Percentiles rank a stretch among this genome's conserved stretches.
These are phyloP conservation scores for Arbutus unedo DNA, from an alignment of 148 eudicot species.

Conservation along the genomic window DNA sequence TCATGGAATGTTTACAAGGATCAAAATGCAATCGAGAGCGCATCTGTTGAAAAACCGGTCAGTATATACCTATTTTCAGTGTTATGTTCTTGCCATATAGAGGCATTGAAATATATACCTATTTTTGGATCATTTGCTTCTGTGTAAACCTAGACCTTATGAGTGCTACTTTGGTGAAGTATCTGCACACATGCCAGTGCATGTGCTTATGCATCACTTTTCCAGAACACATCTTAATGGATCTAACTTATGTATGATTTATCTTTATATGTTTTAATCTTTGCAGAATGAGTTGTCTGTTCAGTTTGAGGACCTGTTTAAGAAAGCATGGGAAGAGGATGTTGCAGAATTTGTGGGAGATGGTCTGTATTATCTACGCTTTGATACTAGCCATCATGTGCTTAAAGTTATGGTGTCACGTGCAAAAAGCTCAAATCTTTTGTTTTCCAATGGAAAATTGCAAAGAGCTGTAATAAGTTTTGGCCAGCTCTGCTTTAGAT, in stretches of 20 bases:
- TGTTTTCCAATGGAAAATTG: not conserved
- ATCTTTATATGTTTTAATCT: slow-evolving; percentile 12
- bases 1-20: slow-evolving; percentile 60
- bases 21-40: slow-evolving; percentile 28
- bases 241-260: slow-evolving; percentile 4
- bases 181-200: not conserved
- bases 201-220: not conserved
- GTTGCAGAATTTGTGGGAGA: slow-evolving; percentile 37
- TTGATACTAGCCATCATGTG: not conserved
- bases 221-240: not conserved
- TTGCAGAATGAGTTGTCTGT: slow-evolving; percentile 68
- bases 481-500: not conserved
- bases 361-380: slow-evolving; percentile 39
- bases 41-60: slow-evolving; percentile 52
- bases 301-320: slow-evolving; percentile 89
- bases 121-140: not conserved
- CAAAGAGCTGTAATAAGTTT: not conserved
- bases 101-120: not conserved
- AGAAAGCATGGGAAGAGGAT: slow-evolving; percentile 95
- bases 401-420: slow-evolving; percentile 2
- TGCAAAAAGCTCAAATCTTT: not conserved
- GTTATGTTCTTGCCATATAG: slow-evolving; percentile 6
- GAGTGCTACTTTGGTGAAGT: not conserved
- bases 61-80: slow-evolving; percentile 20
- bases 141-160: not conserved